A percentile compares a stretch with the other conserved stretches of the same genome.
Evolutionary conservation across 2,329 filamentous ascomycete species (phyloP).

Genomic region (Colletotrichum tanaceti): DNA sequence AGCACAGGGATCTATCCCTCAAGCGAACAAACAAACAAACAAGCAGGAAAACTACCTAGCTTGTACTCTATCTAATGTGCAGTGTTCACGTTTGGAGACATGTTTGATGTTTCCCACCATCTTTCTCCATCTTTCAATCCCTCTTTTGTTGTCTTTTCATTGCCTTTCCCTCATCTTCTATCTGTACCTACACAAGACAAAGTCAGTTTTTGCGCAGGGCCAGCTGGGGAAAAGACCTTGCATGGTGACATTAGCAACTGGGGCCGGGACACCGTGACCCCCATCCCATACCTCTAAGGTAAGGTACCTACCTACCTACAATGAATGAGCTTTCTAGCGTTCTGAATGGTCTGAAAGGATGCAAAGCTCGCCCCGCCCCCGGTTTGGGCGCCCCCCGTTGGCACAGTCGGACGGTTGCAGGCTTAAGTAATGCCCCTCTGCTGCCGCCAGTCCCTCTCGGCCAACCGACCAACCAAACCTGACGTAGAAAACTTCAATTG

Average conservation of each 20-base stretch:
- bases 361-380: background rate
- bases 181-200: too few relatives aligned
- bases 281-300: too few relatives aligned
- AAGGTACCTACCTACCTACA: too few relatives aligned
- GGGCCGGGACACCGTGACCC: background rate
- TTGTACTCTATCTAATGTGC: too few relatives aligned
- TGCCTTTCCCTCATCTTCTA: background rate
- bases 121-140: background rate
- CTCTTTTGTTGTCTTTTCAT: too few relatives aligned
- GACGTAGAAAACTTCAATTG: slow-evolving; percentile 8
- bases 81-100: too few relatives aligned
- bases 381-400: background rate
- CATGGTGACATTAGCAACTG: background rate
- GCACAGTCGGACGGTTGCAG: background rate
- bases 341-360: slow-evolving; percentile 23
- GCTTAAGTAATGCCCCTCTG: slow-evolving; percentile 10
- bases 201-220: background rate
- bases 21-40: too few relatives aligned
- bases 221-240: background rate
- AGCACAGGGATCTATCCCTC: too few relatives aligned
- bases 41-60: too few relatives aligned
- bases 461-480: too few relatives aligned
- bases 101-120: too few relatives aligned
- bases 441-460: background rate
- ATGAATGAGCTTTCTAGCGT: background rate